phyloP scores from a whole-genome alignment of 768 basidiomycete genomes.

The Austroboletus eburneus region DNA sequence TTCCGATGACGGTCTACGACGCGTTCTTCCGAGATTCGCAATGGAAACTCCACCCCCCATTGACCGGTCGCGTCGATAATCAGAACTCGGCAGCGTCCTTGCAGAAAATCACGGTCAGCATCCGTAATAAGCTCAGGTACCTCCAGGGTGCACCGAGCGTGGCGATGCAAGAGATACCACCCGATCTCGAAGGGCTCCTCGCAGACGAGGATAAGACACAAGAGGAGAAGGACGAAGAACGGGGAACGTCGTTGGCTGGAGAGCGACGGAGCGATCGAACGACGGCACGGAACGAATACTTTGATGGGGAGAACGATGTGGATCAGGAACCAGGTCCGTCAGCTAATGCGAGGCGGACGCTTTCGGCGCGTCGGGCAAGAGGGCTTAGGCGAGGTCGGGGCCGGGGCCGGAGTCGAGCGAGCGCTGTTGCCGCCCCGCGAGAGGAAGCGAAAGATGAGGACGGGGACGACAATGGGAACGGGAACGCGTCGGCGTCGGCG shows the following conservation, averaged over 20 bases:
- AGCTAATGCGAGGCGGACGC: constrained; percentile 14
- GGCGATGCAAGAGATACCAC: constrained; percentile 94
- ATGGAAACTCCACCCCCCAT: constrained; percentile 89
- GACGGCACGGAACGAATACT: constrained; percentile 62
- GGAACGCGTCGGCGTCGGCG: background rate
- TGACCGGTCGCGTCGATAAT: constrained; percentile 90
- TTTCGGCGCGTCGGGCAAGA: constrained; percentile 17
- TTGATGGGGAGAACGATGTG: constrained; percentile 66
- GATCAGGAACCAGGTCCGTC: constrained; percentile 45
- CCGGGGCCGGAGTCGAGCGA: constrained; percentile 32
- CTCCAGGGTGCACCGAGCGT: constrained; percentile 96
- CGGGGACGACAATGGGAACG: constrained; percentile 28
- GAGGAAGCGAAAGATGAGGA: constrained; percentile 36
- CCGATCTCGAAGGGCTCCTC: constrained; percentile 76
- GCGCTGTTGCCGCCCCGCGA: constrained; percentile 16
- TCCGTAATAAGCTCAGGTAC: constrained; percentile 86
- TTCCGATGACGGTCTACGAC: constrained; percentile 88
- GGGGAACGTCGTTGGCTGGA: constrained; percentile 51
- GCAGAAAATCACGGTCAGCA: constrained; percentile 81
- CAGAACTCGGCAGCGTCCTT: constrained; percentile 80
- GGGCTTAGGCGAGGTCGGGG: constrained; percentile 29
- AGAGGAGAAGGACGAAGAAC: constrained; percentile 72
- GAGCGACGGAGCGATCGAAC: constrained; percentile 49
- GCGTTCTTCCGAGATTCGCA: constrained; percentile 89
- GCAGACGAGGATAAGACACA: constrained; percentile 64